A percentile compares a stretch with the other conserved stretches of the same genome.
Conservation (phyloP, 2,329 filamentous ascomycete genomes). For the Monilinia aucupariae region DNA sequence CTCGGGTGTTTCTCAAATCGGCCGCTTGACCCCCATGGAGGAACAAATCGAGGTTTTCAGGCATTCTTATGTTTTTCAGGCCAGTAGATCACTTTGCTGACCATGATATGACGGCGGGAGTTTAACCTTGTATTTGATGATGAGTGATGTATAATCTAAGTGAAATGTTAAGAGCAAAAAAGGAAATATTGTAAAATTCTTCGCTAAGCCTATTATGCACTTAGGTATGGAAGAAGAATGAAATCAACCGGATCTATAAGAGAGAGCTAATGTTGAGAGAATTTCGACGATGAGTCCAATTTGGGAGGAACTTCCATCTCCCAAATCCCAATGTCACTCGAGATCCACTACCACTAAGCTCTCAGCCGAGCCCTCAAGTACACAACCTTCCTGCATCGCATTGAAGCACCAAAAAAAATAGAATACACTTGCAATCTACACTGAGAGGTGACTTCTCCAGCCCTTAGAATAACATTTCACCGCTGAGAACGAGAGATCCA, state of each 20-base stretch:
- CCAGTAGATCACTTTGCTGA: no score
- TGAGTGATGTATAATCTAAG: no score
- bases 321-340: background rate
- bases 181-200: no score
- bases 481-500: background rate
- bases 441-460: background rate
- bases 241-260: background rate
- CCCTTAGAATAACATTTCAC: no score
- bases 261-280: background rate
- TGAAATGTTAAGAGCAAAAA: no score
- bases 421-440: background rate
- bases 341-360: background rate
- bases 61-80: no score
- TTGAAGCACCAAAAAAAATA: background rate
- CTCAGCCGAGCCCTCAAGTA: background rate
- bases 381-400: background rate
- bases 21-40: no score
- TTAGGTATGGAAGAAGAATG: background rate
- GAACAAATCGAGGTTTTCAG: no score
- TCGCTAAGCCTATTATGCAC: no score
- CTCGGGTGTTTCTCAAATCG: no score
- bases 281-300: background rate
- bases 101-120: no score
- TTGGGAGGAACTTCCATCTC: background rate
- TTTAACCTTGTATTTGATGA: no score